phyloP scores from a whole-genome alignment of 1,284 basidiomycete species.

The Laetiporus sulphureus region DNA sequence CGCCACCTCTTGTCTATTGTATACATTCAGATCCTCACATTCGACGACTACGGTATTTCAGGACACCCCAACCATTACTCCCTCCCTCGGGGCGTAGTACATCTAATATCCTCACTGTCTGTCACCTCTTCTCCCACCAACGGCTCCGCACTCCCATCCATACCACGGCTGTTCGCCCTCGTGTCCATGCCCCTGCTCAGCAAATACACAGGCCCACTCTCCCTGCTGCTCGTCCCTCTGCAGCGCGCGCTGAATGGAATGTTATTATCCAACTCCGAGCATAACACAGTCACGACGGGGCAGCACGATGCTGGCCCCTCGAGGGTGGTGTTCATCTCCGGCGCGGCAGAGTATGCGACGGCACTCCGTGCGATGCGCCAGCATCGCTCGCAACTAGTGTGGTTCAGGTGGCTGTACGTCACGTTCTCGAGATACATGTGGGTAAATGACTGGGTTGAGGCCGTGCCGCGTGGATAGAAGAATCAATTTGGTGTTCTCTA shows the following conservation, averaged over 20 bases:
- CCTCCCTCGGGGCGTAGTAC: slow-evolving; percentile 49
- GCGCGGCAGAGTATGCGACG: slow-evolving; percentile 45
- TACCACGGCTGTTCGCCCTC: slow-evolving; percentile 50
- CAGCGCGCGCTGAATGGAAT: slow-evolving; percentile 32
- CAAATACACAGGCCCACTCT: slow-evolving; percentile 57
- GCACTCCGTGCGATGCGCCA: slow-evolving; percentile 67
- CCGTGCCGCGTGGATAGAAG: too few species aligned
- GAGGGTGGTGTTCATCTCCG: slow-evolving; percentile 43
- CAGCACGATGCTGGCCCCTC: not conserved
- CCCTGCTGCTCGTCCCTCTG: slow-evolving; percentile 32
- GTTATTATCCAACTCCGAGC: slow-evolving; percentile 13
- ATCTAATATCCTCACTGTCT: slow-evolving; percentile 29
- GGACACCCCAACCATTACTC: slow-evolving; percentile 88
- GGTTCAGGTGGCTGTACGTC: slow-evolving; percentile 89
- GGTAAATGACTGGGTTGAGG: slow-evolving; percentile 72
- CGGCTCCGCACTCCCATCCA: slow-evolving; percentile 12
- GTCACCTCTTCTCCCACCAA: slow-evolving; percentile 14
- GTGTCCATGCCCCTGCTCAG: slow-evolving; percentile 46
- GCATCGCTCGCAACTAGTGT: slow-evolving; percentile 77
- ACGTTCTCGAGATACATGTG: slow-evolving; percentile 88
- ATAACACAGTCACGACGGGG: not conserved
- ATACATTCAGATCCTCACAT: slow-evolving; percentile 75
- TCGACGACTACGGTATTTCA: slow-evolving; percentile 80
- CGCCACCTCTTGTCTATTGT: not conserved
- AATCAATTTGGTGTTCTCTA: too few species aligned